Evolutionary conservation across 148 eudicot genomes (phyloP).

Genomic region (Persicaria maculosa): DNA sequence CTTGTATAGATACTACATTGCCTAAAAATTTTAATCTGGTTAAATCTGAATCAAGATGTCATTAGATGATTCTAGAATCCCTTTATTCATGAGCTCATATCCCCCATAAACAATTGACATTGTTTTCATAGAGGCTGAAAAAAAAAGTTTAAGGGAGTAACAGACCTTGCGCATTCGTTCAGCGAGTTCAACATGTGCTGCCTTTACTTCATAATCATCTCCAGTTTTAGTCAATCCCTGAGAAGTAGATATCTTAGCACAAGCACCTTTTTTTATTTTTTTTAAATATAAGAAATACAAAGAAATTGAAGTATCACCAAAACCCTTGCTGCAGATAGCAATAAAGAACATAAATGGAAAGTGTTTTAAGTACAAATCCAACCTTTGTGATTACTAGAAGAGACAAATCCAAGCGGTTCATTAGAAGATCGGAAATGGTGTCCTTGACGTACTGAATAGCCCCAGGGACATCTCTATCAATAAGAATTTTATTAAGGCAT

Average conservation of each 20-base stretch:
- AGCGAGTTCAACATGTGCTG: constrained; percentile 99
- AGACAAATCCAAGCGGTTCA: constrained; percentile 95
- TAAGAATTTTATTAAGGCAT: constrained; percentile 86
- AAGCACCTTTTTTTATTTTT: not conserved
- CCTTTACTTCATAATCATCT: constrained; percentile 88
- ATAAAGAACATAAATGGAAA: not conserved
- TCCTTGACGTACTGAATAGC: constrained; percentile 89
- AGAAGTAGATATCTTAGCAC: constrained; percentile 17
- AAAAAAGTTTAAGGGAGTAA: not conserved
- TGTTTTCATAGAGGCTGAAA: not conserved
- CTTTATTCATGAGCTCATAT: no score
- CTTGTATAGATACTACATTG: no score
- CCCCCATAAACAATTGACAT: no score
- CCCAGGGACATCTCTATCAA: constrained; percentile 87
- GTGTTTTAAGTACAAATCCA: constrained; percentile 11
- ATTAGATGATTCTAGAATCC: not conserved
- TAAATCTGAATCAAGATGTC: no score
- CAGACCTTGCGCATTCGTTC: constrained; percentile 98
- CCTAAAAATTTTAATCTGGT: no score
- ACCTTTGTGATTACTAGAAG: constrained; percentile 97
- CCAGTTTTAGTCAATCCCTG: constrained; percentile 97
- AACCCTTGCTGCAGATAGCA: constrained; percentile 5
- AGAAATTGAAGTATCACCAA: not conserved
- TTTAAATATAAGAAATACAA: no score
- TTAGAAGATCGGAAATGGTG: constrained; percentile 91